phyloP scores from a whole-genome alignment of 2,329 filamentous ascomycete genomes.

The Pseudogymnoascus sp. region DNA sequence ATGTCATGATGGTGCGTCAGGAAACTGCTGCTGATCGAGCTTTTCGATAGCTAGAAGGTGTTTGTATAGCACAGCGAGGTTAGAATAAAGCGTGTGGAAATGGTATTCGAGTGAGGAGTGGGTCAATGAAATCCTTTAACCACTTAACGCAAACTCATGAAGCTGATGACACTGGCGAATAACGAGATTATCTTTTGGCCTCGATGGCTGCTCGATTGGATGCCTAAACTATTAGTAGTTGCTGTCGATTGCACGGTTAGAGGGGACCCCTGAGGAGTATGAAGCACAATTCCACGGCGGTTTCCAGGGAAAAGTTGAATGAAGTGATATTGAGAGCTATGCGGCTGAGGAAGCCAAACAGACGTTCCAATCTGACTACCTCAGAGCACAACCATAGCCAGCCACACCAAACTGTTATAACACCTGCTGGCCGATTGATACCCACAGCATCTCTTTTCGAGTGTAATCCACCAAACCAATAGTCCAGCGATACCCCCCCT shows the following conservation, averaged over 20 bases:
- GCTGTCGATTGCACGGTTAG: neutral
- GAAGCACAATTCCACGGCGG: slow-evolving; percentile 3
- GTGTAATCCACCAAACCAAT: slow-evolving; percentile 10
- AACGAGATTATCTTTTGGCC: neutral
- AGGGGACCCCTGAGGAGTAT: neutral
- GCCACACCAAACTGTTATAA: slow-evolving; percentile 10
- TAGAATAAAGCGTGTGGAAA: neutral
- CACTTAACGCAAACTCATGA: neutral
- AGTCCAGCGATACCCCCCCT: slow-evolving; percentile 9
- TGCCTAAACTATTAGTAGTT: neutral
- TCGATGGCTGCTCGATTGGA: neutral
- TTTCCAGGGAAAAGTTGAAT: neutral
- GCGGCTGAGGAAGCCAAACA: slow-evolving; percentile 6
- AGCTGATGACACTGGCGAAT: neutral
- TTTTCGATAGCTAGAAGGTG: neutral
- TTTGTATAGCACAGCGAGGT: neutral
- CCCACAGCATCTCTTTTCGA: neutral
- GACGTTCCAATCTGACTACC: slow-evolving; percentile 9
- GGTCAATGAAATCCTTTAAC: neutral
- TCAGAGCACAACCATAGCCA: slow-evolving; percentile 1
- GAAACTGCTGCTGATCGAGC: neutral
- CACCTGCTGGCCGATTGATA: slow-evolving; percentile 2
- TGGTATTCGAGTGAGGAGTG: neutral
- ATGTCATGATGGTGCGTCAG: neutral
- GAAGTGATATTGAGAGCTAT: slow-evolving; percentile 11